These are phyloP conservation scores for Anaeromyces robustus DNA, from an alignment of 192 early-diverging fungal genomes.

Conservation along the genomic window DNA sequence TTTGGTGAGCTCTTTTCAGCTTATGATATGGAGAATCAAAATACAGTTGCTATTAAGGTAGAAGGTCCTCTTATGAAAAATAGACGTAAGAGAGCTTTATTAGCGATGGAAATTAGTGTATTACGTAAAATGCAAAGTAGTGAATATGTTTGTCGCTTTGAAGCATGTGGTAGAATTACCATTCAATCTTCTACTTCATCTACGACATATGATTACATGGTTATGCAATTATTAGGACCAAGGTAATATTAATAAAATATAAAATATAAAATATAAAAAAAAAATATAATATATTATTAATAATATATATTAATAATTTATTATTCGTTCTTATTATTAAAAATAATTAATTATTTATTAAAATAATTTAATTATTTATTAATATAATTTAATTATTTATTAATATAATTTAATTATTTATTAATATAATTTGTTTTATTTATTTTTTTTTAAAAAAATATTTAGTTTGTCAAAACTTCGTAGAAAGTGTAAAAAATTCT, in stretches of 20 bases:
- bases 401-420: too few species aligned
- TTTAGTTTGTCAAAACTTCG: slow-evolving; percentile 33
- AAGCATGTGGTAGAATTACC: slow-evolving; percentile 20
- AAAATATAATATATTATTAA: too few species aligned
- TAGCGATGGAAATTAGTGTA: slow-evolving; percentile 29
- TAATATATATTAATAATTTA: too few species aligned
- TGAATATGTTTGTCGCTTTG: slow-evolving; percentile 15
- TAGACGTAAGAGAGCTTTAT: slow-evolving; percentile 21
- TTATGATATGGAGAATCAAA: slow-evolving; percentile 11
- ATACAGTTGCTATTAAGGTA: slow-evolving; percentile 33
- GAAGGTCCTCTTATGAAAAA: slow-evolving; percentile 15
- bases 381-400: too few species aligned
- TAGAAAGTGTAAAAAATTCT: slow-evolving; percentile 14
- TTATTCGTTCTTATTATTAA: too few species aligned
- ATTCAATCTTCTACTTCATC: slow-evolving; percentile 6
- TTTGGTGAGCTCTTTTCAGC: slow-evolving; percentile 39
- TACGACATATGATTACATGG: slow-evolving; percentile 25
- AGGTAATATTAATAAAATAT: too few species aligned
- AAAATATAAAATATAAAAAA: too few species aligned
- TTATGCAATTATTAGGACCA: slow-evolving; percentile 36
- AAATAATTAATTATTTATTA: too few species aligned
- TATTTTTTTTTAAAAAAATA: too few species aligned
- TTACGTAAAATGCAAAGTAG: slow-evolving; percentile 17
- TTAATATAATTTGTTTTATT: too few species aligned
- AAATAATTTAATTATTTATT: too few species aligned